Conservation (phyloP, 169 alveolate species). For the Plasmodium inui region DNA sequence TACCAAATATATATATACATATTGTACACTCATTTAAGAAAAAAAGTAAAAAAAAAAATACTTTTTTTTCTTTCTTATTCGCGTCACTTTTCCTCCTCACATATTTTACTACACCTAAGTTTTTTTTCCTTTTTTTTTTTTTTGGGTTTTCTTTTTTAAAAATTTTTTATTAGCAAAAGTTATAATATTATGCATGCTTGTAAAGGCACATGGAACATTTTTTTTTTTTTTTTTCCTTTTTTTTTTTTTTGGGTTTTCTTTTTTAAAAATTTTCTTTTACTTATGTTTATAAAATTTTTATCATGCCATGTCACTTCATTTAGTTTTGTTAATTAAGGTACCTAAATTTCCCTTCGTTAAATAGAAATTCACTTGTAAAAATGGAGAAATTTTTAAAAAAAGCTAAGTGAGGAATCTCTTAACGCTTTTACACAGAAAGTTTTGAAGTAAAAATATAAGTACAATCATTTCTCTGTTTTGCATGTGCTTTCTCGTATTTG, state of each 20-base stretch:
- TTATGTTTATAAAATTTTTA: conserved; percentile 11
- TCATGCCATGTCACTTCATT: neutral
- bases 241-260: neutral
- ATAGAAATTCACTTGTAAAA: conserved; percentile 12
- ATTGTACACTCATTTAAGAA: neutral
- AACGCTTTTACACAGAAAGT: conserved; percentile 4
- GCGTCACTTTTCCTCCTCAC: neutral
- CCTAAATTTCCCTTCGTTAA: neutral
- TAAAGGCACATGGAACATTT: neutral
- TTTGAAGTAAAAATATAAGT: conserved; percentile 23
- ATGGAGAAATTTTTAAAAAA: conserved; percentile 31
- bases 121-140: neutral
- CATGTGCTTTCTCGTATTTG: neutral
- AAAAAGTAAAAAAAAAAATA: neutral
- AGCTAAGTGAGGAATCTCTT: conserved; percentile 18
- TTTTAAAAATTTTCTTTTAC: conserved; percentile 15
- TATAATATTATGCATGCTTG: neutral
- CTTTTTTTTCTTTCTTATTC: conserved; percentile 12
- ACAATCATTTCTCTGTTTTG: conserved; percentile 10
- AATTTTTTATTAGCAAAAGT: neutral
- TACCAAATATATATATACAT: neutral
- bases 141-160: neutral
- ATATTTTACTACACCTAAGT: neutral
- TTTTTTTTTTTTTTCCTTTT: neutral
- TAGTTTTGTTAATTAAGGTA: neutral